phyloP scores from a whole-genome alignment of 2,329 filamentous ascomycete species.

The Paecilomyces niveus region DNA sequence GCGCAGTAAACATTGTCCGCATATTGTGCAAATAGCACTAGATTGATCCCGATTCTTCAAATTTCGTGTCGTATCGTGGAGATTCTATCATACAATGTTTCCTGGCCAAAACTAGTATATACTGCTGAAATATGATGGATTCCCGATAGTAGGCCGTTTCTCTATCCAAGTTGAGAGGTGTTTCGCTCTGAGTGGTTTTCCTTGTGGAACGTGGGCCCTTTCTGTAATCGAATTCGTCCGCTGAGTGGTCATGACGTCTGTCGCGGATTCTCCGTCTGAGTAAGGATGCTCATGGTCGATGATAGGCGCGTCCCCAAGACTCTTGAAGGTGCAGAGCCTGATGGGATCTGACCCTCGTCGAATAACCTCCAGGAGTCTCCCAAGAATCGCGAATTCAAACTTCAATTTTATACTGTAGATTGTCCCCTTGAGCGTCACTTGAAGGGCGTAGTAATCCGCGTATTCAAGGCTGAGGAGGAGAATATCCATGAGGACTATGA shows the following conservation, averaged over 20 bases:
- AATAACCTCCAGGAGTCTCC: slow-evolving; percentile 37
- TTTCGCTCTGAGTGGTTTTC: slow-evolving; percentile 15
- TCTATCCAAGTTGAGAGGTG: slow-evolving; percentile 17
- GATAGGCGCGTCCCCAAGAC: slow-evolving; percentile 3
- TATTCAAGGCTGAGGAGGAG: slow-evolving; percentile 38
- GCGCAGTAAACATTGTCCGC: background rate
- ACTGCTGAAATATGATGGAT: background rate
- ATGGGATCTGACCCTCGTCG: slow-evolving; percentile 16
- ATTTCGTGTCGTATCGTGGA: background rate
- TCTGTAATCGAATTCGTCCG: slow-evolving; percentile 6
- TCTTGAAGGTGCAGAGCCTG: slow-evolving; percentile 14
- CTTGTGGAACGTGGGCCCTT: slow-evolving; percentile 8
- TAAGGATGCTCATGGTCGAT: slow-evolving; percentile 3
- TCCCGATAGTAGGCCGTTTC: slow-evolving; percentile 3
- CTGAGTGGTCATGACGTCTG: slow-evolving; percentile 3
- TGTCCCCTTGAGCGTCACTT: slow-evolving; percentile 39
- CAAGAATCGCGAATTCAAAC: slow-evolving; percentile 46
- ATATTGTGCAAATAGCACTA: slow-evolving; percentile 4
- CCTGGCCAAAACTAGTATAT: background rate
- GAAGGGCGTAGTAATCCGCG: slow-evolving; percentile 35
- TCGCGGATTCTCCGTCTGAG: slow-evolving; percentile 7
- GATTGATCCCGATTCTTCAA: background rate
- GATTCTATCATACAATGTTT: background rate
- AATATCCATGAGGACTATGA: slow-evolving; percentile 42
- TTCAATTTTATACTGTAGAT: slow-evolving; percentile 46